Evolutionary conservation across 441 rosid species (phyloP).

Genomic region (Mallotus repandus): DNA sequence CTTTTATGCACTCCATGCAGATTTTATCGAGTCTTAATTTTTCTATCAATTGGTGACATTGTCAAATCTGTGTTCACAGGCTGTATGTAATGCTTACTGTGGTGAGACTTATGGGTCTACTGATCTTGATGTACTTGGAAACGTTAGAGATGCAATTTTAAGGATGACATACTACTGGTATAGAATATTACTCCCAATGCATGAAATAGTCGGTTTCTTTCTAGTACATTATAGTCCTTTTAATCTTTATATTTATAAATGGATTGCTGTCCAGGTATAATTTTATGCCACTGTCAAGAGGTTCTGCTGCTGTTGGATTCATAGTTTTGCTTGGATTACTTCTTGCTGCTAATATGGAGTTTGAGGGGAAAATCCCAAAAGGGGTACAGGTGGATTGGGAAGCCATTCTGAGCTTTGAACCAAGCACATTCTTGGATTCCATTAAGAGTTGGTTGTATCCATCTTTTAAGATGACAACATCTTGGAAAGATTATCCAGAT

Average conservation of each 20-base stretch:
- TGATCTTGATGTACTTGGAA: constrained; percentile 60
- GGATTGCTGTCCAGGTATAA: constrained; percentile 63
- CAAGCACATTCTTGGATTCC: constrained; percentile 57
- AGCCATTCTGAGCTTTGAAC: constrained; percentile 75
- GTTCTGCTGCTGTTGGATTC: constrained; percentile 87
- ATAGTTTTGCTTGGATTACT: constrained; percentile 78
- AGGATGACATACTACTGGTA: constrained; percentile 99
- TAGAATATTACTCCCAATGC: constrained; percentile 5
- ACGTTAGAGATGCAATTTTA: constrained; percentile 72
- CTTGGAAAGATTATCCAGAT: constrained; percentile 87
- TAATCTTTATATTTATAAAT: constrained; percentile 6
- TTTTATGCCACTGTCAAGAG: constrained; percentile 98
- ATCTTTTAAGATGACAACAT: constrained; percentile 63
- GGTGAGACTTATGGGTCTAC: constrained; percentile 76
- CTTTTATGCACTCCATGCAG: background rate
- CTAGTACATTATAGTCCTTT: constrained; percentile 4
- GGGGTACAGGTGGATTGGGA: constrained; percentile 96
- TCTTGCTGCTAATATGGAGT: constrained; percentile 94
- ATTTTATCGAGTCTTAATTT: constrained; percentile 2
- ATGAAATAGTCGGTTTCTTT: constrained; percentile 14
- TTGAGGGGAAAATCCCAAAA: constrained; percentile 64
- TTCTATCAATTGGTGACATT: constrained; percentile 1
- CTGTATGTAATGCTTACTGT: constrained; percentile 78
- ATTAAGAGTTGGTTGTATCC: constrained; percentile 81
- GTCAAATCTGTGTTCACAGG: constrained; percentile 46